phyloP scores from a whole-genome alignment of 192 early-diverging fungal genomes.

The Coemansia sp. region DNA sequence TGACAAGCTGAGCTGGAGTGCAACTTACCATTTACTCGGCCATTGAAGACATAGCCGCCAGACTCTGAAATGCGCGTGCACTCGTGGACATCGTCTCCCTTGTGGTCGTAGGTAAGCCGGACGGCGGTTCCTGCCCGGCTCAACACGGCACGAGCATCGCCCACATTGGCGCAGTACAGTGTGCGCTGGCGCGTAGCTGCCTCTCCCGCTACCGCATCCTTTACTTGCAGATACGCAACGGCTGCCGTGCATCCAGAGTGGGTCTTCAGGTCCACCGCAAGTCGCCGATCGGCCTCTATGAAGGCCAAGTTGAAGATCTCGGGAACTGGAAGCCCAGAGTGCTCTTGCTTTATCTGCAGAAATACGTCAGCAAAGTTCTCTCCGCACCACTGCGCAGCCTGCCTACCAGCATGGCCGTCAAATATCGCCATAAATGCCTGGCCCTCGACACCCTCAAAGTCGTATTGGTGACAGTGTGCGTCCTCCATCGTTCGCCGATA shows the following conservation, averaged over 20 bases:
- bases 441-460: conserved; percentile 76
- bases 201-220: conserved; percentile 8
- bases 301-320: conserved; percentile 83
- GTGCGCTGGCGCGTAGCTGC: conserved; percentile 19
- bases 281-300: conserved; percentile 74
- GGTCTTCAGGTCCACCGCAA: conserved; percentile 74
- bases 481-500: conserved; percentile 98
- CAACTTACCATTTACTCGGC: conserved; percentile 87
- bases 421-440: conserved; percentile 93
- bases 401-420: conserved; percentile 96
- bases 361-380: conserved; percentile 78
- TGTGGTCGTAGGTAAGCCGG: conserved; percentile 96
- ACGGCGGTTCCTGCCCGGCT: conserved; percentile 79
- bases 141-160: conserved; percentile 94
- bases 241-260: conserved; percentile 91
- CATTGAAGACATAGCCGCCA: conserved; percentile 97
- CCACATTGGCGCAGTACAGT: conserved; percentile 94
- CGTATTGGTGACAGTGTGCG: conserved; percentile 81
- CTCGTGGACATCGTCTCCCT: conserved; percentile 88
- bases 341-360: conserved; percentile 57
- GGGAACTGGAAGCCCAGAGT: conserved; percentile 62
- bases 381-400: conserved; percentile 96
- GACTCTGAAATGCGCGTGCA: conserved; percentile 87
- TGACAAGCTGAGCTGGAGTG: not conserved
- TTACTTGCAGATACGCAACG: conserved; percentile 67